phyloP scores from a whole-genome alignment of 2,329 filamentous ascomycete genomes.

The Ophiostoma ulmi region DNA sequence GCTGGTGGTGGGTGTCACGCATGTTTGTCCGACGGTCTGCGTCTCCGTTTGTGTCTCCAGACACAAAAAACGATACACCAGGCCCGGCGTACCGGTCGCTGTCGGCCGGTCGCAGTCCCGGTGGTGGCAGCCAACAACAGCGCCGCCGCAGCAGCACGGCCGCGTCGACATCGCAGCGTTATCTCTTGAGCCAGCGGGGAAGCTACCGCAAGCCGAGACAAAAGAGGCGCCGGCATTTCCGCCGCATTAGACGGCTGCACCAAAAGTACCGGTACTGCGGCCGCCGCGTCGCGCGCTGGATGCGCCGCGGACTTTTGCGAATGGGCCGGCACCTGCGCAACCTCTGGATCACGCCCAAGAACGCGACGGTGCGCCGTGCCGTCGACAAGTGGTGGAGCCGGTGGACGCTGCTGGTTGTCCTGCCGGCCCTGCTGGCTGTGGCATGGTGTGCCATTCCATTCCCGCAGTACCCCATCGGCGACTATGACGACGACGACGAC shows the following conservation, averaged over 20 bases:
- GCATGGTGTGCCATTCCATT: slow-evolving; percentile 62
- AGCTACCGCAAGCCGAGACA: background rate
- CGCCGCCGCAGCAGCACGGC: slow-evolving; percentile 18
- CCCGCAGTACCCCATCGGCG: slow-evolving; percentile 54
- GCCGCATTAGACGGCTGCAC: slow-evolving; percentile 15
- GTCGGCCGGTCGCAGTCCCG: slow-evolving; percentile 11
- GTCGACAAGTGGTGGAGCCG: slow-evolving; percentile 60
- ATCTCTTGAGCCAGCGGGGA: slow-evolving; percentile 16
- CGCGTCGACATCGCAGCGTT: slow-evolving; percentile 10
- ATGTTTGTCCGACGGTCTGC: background rate
- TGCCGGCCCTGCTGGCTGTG: slow-evolving; percentile 57
- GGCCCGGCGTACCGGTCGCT: slow-evolving; percentile 13
- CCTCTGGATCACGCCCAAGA: slow-evolving; percentile 57
- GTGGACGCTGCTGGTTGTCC: slow-evolving; percentile 55
- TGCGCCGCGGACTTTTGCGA: slow-evolving; percentile 29
- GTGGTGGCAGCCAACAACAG: background rate
- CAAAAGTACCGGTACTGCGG: slow-evolving; percentile 27
- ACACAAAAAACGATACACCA: background rate
- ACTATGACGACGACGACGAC: slow-evolving; percentile 40
- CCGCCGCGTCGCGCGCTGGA: slow-evolving; percentile 32
- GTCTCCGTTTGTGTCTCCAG: background rate
- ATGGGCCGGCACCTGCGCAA: slow-evolving; percentile 40
- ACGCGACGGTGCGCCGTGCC: slow-evolving; percentile 52
- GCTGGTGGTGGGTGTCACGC: slow-evolving; percentile 15
- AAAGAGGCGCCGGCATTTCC: slow-evolving; percentile 11